These are phyloP conservation scores for Myxozyma udenii DNA, from an alignment of 805 yeast species.

Conservation along the genomic window DNA sequence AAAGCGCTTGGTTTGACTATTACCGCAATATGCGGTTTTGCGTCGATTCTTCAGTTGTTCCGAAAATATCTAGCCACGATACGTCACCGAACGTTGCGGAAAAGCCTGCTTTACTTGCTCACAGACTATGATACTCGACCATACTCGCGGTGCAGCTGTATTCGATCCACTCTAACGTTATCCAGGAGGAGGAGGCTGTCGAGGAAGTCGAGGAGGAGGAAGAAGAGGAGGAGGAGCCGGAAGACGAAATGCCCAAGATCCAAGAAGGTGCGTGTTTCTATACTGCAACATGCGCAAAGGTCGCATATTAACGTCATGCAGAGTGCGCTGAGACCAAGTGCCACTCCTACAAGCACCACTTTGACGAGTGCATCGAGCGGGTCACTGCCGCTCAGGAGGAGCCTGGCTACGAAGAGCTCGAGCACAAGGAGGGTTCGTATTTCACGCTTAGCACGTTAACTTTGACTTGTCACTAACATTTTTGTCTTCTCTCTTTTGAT, in stretches of 20 bases:
- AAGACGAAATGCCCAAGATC: constrained; percentile 62
- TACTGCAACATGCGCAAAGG: constrained; percentile 25
- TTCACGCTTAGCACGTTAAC: no score
- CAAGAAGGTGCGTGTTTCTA: constrained; percentile 42
- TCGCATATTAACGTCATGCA: constrained; percentile 17
- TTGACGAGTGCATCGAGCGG: constrained; percentile 91
- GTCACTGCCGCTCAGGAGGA: constrained; percentile 85
- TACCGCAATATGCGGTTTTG: no score
- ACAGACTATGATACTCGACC: no score
- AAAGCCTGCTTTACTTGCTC: no score
- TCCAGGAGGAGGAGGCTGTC: constrained; percentile 45
- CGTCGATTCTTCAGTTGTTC: no score
- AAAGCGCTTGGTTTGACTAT: no score
- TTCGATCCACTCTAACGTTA: neutral
- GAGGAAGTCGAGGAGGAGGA: constrained; percentile 59
- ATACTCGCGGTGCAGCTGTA: no score
- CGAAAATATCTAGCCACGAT: no score
- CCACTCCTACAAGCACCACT: constrained; percentile 77
- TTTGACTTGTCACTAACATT: neutral
- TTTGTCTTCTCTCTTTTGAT: neutral
- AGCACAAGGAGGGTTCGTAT: constrained; percentile 62
- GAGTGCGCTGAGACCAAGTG: constrained; percentile 71
- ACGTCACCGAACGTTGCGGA: no score
- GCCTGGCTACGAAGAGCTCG: constrained; percentile 72
- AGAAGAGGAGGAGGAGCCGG: constrained; percentile 67